Evolutionary conservation across 2,329 filamentous ascomycete genomes (phyloP).

Genomic region (Mariannaea elegans): DNA sequence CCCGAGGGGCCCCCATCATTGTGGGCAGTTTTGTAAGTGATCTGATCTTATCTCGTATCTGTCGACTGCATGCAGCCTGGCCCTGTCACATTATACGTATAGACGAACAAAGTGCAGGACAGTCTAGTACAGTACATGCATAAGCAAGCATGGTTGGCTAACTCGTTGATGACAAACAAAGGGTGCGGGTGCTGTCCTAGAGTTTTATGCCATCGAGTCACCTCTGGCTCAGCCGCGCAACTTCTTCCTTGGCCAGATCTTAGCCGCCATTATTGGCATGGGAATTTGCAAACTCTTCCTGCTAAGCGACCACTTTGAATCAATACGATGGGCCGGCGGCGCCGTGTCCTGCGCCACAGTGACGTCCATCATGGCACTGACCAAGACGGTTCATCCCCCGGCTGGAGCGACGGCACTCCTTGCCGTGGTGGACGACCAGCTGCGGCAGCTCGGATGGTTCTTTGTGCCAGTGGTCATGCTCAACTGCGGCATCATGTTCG

Average conservation of each 20-base stretch:
- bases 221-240: conserved; percentile 79
- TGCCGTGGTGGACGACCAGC: conserved; percentile 66
- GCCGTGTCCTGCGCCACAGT: conserved; percentile 71
- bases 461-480: conserved; percentile 71
- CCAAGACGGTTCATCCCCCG: conserved; percentile 77
- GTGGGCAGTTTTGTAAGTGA: conserved; percentile 74
- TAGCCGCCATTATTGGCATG: conserved; percentile 69
- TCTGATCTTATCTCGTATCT: conserved; percentile 5
- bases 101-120: neutral
- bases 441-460: conserved; percentile 72
- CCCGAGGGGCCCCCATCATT: conserved; percentile 65
- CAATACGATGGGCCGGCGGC: conserved; percentile 70
- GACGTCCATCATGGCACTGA: conserved; percentile 72
- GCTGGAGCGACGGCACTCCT: conserved; percentile 78
- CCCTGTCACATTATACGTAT: neutral
- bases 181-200: conserved; percentile 80
- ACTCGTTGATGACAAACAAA: conserved; percentile 41
- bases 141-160: neutral
- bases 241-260: conserved; percentile 71
- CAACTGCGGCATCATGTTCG: conserved; percentile 68
- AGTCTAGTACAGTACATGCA: too few relatives aligned
- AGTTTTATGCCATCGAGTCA: conserved; percentile 76
- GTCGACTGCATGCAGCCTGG: too few relatives aligned
- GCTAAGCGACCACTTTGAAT: conserved; percentile 55
- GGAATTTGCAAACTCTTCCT: conserved; percentile 72